Evolutionary conservation across 169 alveolate species (phyloP).

Genomic region (Cryptosporidium bovis): DNA sequence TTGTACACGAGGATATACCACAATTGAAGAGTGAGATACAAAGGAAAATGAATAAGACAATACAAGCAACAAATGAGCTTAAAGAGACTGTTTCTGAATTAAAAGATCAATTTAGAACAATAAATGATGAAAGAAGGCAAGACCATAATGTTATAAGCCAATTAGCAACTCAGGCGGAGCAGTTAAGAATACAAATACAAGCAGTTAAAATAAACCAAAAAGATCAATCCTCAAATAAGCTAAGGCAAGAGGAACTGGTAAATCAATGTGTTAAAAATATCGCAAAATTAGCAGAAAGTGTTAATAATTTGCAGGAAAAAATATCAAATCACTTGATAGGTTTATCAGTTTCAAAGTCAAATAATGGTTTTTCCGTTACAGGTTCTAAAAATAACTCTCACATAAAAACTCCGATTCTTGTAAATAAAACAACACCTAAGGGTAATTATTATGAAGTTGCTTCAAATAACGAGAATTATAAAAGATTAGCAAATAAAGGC

Average conservation of each 20-base stretch:
- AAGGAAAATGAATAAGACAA: conserved; percentile 65
- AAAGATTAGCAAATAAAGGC: conserved; percentile 26
- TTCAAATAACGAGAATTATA: conserved; percentile 4
- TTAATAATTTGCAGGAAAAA: conserved; percentile 62
- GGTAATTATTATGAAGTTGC: conserved; percentile 59
- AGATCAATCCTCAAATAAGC: conserved; percentile 35
- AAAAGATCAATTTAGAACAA: conserved; percentile 27
- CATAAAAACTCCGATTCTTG: conserved; percentile 26
- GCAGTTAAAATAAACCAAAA: conserved; percentile 44
- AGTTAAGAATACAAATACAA: conserved; percentile 61
- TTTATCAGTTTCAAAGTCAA: conserved; percentile 46
- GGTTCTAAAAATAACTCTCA: conserved; percentile 49
- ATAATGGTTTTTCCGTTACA: conserved; percentile 10
- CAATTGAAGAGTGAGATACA: conserved; percentile 61
- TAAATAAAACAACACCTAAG: conserved; percentile 30
- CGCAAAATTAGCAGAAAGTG: conserved; percentile 74
- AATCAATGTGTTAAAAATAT: conserved; percentile 68
- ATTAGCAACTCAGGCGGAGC: conserved; percentile 65
- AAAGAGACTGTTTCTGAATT: conserved; percentile 53
- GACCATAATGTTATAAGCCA: conserved; percentile 60
- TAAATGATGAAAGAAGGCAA: conserved; percentile 60
- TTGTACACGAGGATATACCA: conserved; percentile 63
- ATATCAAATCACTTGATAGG: conserved; percentile 64
- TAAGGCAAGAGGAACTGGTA: conserved; percentile 69
- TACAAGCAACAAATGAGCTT: conserved; percentile 70